Evolutionary conservation across 345 rosid genomes (phyloP).

Genomic region (Erodium maritimum): DNA sequence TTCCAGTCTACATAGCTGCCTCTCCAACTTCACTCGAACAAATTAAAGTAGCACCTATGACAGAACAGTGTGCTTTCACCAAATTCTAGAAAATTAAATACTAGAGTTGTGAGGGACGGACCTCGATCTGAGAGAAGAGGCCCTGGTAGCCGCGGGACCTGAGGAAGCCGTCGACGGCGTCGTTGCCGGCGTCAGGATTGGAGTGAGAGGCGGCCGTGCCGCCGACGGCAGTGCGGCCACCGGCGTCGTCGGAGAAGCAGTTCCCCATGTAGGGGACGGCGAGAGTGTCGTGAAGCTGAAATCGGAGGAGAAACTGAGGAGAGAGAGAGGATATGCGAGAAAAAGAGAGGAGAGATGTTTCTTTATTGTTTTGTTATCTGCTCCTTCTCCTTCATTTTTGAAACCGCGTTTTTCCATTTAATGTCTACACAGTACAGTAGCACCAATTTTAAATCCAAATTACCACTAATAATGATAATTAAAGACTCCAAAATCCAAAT

Average conservation of each 20-base stretch:
- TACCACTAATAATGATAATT: not conserved
- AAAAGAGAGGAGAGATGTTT: not conserved
- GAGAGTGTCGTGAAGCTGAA: not conserved
- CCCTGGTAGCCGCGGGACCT: conserved; percentile 60
- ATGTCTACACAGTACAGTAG: too few relatives aligned
- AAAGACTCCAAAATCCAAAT: too few relatives aligned
- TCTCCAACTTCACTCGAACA: not conserved
- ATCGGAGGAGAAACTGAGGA: not conserved
- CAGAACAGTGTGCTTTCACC: not conserved
- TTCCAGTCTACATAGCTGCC: not conserved
- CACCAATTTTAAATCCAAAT: not conserved
- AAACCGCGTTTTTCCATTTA: not conserved
- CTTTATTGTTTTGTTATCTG: not conserved
- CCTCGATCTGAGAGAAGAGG: conserved; percentile 82
- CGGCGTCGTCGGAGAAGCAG: conserved; percentile 65
- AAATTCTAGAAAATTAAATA: not conserved
- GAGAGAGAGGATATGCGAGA: not conserved
- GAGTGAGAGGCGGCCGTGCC: conserved; percentile 35
- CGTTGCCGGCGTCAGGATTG: conserved; percentile 28
- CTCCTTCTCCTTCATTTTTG: not conserved
- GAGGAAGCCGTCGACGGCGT: conserved; percentile 57
- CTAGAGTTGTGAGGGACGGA: conserved; percentile 10
- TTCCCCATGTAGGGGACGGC: conserved; percentile 43
- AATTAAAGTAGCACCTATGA: not conserved
- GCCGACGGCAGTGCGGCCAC: conserved; percentile 47